phyloP scores from a whole-genome alignment of 1,284 basidiomycete species.

The Moesziomyces sp. region DNA sequence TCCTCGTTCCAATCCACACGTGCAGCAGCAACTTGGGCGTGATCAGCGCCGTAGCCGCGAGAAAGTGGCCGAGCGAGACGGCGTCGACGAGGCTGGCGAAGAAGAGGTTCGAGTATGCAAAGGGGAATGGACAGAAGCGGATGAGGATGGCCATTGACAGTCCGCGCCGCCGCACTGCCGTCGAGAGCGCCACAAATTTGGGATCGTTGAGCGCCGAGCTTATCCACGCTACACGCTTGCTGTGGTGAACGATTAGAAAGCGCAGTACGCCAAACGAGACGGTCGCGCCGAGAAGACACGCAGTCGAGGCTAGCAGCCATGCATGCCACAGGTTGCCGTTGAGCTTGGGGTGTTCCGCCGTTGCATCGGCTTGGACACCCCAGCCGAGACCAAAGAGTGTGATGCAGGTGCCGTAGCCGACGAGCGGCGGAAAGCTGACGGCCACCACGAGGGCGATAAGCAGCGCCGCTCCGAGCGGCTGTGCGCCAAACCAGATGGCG shows the following conservation, averaged over 20 bases:
- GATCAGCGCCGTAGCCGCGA: slow-evolving; percentile 55
- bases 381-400: slow-evolving; percentile 61
- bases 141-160: slow-evolving; percentile 59
- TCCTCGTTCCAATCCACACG: slow-evolving; percentile 59
- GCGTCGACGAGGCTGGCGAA: slow-evolving; percentile 47
- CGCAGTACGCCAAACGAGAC: slow-evolving; percentile 49
- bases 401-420: slow-evolving; percentile 60
- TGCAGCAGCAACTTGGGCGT: slow-evolving; percentile 64
- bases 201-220: slow-evolving; percentile 37
- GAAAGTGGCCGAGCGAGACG: slow-evolving; percentile 44
- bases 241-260: slow-evolving; percentile 27
- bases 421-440: slow-evolving; percentile 58
- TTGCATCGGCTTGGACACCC: slow-evolving; percentile 35
- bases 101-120: slow-evolving; percentile 52
- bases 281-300: slow-evolving; percentile 52
- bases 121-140: slow-evolving; percentile 63
- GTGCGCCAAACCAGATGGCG: slow-evolving; percentile 42
- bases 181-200: slow-evolving; percentile 55
- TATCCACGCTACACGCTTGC: slow-evolving; percentile 24
- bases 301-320: slow-evolving; percentile 54
- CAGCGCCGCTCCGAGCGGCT: slow-evolving; percentile 33
- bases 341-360: slow-evolving; percentile 8
- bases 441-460: slow-evolving; percentile 36
- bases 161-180: slow-evolving; percentile 51
- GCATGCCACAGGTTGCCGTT: slow-evolving; percentile 37